A percentile compares a stretch with the other conserved stretches of the same genome.
phyloP scores from a whole-genome alignment of 805 yeast genomes.

The Torulaspora quercuum region DNA sequence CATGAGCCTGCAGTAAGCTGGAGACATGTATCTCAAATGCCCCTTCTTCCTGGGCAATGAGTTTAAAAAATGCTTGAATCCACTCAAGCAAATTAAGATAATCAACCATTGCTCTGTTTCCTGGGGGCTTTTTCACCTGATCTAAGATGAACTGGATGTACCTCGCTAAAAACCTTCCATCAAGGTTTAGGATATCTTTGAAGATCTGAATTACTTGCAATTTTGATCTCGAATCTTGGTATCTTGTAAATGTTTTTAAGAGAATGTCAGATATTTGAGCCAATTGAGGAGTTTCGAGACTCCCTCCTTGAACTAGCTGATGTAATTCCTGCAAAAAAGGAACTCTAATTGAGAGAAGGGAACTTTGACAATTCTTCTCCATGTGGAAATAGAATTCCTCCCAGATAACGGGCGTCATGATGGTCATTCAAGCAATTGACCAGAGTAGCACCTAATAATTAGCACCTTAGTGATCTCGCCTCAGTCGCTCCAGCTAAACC shows the following conservation, averaged over 20 bases:
- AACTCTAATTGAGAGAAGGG: slow-evolving; percentile 26
- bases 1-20: slow-evolving; percentile 42
- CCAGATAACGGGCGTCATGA: slow-evolving; percentile 17
- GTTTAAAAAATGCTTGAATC: slow-evolving; percentile 42
- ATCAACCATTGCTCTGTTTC: slow-evolving; percentile 53
- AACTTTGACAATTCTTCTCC: slow-evolving; percentile 23
- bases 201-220: slow-evolving; percentile 42
- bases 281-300: slow-evolving; percentile 25
- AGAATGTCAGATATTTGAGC: slow-evolving; percentile 37
- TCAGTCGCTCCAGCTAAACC: too few species aligned
- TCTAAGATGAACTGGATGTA: slow-evolving; percentile 42
- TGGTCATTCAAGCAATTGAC: slow-evolving; percentile 1
- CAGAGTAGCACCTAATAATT: too few species aligned
- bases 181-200: slow-evolving; percentile 34
- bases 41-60: slow-evolving; percentile 21
- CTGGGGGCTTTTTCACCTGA: slow-evolving; percentile 32
- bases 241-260: slow-evolving; percentile 48
- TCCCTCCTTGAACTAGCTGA: slow-evolving; percentile 20
- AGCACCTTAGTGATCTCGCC: too few species aligned
- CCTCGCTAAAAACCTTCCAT: slow-evolving; percentile 36
- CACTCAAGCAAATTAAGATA: slow-evolving; percentile 56
- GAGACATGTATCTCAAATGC: slow-evolving; percentile 33
- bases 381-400: slow-evolving; percentile 24
- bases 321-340: slow-evolving; percentile 30
- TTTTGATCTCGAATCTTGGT: slow-evolving; percentile 51